These are phyloP conservation scores for Saturnispora serradocipensis DNA, from an alignment of 805 yeast species.

Conservation along the genomic window DNA sequence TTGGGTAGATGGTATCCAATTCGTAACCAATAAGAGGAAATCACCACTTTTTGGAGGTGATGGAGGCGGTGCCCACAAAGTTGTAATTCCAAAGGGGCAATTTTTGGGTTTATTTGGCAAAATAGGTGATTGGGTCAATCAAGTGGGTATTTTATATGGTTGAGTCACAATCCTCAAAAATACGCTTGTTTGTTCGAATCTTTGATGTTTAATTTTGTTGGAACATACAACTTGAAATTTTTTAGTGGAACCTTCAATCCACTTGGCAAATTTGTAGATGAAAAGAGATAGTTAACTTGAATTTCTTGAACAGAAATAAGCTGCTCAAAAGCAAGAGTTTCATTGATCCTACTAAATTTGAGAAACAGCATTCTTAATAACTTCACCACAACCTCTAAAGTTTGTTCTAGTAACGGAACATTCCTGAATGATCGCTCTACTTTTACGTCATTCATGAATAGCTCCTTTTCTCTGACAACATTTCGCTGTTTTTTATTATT, in stretches of 20 bases:
- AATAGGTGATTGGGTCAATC: slow-evolving; percentile 61
- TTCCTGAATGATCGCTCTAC: slow-evolving; percentile 12
- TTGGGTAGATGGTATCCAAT: slow-evolving; percentile 85
- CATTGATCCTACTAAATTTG: slow-evolving; percentile 20
- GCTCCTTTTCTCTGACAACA: slow-evolving; percentile 14
- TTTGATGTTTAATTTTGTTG: slow-evolving; percentile 8
- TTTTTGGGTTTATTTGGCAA: slow-evolving; percentile 70
- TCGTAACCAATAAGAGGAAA: slow-evolving; percentile 52
- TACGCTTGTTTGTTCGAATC: neutral
- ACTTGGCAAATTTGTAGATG: slow-evolving; percentile 17
- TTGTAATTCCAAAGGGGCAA: slow-evolving; percentile 56
- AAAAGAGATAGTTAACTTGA: slow-evolving; percentile 14
- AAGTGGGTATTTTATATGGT: slow-evolving; percentile 60
- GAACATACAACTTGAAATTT: slow-evolving; percentile 13
- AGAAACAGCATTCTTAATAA: slow-evolving; percentile 17
- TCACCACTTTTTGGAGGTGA: slow-evolving; percentile 58
- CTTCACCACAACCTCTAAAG: slow-evolving; percentile 12
- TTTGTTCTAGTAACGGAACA: slow-evolving; percentile 13
- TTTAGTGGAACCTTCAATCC: slow-evolving; percentile 22
- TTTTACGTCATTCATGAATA: slow-evolving; percentile 16
- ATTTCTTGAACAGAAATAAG: slow-evolving; percentile 13
- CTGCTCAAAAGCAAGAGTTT: slow-evolving; percentile 16
- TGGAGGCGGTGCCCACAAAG: slow-evolving; percentile 50
- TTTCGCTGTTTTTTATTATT: slow-evolving; percentile 2
- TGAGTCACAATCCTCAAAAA: slow-evolving; percentile 5